These are phyloP conservation scores for Myochromella boudieri DNA, from an alignment of 768 basidiomycete species.

Conservation along the genomic window DNA sequence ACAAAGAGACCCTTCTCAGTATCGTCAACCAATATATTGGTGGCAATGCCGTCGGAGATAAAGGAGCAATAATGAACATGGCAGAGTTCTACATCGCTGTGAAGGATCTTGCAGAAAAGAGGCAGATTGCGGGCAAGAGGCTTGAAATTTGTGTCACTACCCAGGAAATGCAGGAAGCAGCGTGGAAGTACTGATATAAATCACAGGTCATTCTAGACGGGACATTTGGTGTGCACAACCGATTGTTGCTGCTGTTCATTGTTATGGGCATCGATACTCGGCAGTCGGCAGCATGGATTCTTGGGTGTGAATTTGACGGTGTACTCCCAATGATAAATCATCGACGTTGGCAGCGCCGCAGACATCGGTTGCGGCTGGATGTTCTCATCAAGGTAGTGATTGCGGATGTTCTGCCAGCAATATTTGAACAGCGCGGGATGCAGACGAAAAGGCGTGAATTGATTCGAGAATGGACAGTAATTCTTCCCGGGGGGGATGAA, in stretches of 20 bases:
- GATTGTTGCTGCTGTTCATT: conserved; percentile 29
- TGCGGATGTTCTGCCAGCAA: too few relatives aligned
- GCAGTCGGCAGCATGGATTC: too few relatives aligned
- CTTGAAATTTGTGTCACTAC: conserved; percentile 28
- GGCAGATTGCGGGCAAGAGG: conserved; percentile 72
- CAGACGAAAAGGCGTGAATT: too few relatives aligned
- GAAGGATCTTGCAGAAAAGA: conserved; percentile 69
- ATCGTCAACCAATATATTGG: conserved; percentile 93
- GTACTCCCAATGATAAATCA: too few relatives aligned
- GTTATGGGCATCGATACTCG: conserved; percentile 7
- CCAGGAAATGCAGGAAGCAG: conserved; percentile 19
- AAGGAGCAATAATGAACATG: conserved; percentile 83
- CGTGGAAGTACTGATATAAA: conserved; percentile 20
- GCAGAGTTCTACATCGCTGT: conserved; percentile 88
- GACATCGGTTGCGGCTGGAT: too few relatives aligned
- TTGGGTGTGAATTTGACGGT: too few relatives aligned
- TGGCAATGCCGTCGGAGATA: conserved; percentile 78
- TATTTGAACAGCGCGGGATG: too few relatives aligned
- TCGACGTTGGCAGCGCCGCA: too few relatives aligned
- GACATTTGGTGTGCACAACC: conserved; percentile 21
- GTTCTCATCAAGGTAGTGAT: too few relatives aligned
- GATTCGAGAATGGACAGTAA: too few relatives aligned
- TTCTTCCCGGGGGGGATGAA: too few relatives aligned
- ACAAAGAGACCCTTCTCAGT: conserved; percentile 83
- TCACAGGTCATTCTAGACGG: conserved; percentile 20